phyloP scores from a whole-genome alignment of 2,329 filamentous ascomycete genomes.

The Penicillium sp. region DNA sequence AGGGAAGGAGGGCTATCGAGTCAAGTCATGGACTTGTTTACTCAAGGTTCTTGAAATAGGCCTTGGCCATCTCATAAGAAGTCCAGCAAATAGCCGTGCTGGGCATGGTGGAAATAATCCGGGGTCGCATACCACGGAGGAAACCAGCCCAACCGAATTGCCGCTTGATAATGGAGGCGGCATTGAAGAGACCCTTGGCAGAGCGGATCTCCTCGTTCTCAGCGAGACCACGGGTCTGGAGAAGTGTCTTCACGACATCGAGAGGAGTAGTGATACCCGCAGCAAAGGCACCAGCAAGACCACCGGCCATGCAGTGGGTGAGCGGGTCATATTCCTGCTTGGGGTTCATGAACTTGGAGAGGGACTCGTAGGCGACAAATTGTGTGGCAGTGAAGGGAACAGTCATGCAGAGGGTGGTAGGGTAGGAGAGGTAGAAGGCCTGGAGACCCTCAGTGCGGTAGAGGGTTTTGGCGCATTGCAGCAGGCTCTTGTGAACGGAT shows the following conservation, averaged over 20 bases:
- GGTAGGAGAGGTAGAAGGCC: slow-evolving; percentile 98
- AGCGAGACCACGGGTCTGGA: slow-evolving; percentile 88
- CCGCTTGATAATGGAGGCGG: slow-evolving; percentile 76
- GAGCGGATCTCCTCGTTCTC: slow-evolving; percentile 76
- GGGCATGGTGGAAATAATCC: slow-evolving; percentile 95
- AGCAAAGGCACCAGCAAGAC: slow-evolving; percentile 87
- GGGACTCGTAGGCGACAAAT: slow-evolving; percentile 95
- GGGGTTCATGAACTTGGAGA: slow-evolving; percentile 92
- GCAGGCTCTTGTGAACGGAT: slow-evolving; percentile 84
- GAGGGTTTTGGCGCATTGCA: slow-evolving; percentile 83
- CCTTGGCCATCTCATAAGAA: slow-evolving; percentile 68
- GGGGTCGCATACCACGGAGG: slow-evolving; percentile 86
- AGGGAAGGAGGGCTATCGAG: slow-evolving; percentile 4
- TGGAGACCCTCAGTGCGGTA: slow-evolving; percentile 83
- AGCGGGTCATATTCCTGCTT: slow-evolving; percentile 77
- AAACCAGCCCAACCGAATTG: slow-evolving; percentile 85
- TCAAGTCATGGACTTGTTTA: slow-evolving; percentile 13
- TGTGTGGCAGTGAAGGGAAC: slow-evolving; percentile 96
- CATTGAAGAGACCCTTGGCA: slow-evolving; percentile 79
- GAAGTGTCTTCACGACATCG: slow-evolving; percentile 96
- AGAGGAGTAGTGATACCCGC: slow-evolving; percentile 93
- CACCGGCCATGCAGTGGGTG: slow-evolving; percentile 91
- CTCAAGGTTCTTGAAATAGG: slow-evolving; percentile 58
- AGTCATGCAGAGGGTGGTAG: slow-evolving; percentile 97
- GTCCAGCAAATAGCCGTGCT: slow-evolving; percentile 98